Conservation (phyloP, 805 yeast genomes). For the Isabelozyma pseudorhagii region DNA sequence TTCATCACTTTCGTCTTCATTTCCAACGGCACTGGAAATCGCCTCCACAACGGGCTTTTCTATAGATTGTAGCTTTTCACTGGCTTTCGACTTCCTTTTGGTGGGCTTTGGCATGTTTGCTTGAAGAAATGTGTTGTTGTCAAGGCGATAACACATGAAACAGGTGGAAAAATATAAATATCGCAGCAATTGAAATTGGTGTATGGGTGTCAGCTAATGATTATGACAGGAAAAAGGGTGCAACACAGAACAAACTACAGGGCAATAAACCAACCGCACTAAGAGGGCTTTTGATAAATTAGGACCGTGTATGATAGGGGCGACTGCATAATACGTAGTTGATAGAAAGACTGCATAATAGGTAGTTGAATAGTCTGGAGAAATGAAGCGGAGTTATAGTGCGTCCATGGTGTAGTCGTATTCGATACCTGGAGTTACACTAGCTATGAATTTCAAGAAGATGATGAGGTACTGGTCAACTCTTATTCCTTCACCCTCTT, state of each 20-base stretch:
- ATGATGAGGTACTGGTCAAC: conserved; percentile 90
- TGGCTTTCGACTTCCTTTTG: neutral
- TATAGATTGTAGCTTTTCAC: neutral
- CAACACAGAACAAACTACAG: no score
- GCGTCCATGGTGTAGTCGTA: conserved; percentile 99
- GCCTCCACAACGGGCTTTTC: neutral
- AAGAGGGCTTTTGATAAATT: no score
- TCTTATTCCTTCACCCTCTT: conserved; percentile 47
- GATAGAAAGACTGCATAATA: no score
- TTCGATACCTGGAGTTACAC: conserved; percentile 97
- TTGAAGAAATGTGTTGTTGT: neutral
- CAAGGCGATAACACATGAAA: no score
- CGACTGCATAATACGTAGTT: no score
- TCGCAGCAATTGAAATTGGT: neutral
- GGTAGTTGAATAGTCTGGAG: no score
- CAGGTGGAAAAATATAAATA: neutral
- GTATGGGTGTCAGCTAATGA: no score
- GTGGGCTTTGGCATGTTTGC: neutral
- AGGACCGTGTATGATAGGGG: neutral
- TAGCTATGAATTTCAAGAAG: conserved; percentile 89
- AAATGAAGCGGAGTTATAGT: conserved; percentile 30
- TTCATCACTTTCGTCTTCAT: neutral
- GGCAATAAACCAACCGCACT: no score
- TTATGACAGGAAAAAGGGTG: no score
- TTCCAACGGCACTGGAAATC: neutral